Base-by-base conservation (phyloP, 1,284 basidiomycete species). In the Puccinia triticina region DNA sequence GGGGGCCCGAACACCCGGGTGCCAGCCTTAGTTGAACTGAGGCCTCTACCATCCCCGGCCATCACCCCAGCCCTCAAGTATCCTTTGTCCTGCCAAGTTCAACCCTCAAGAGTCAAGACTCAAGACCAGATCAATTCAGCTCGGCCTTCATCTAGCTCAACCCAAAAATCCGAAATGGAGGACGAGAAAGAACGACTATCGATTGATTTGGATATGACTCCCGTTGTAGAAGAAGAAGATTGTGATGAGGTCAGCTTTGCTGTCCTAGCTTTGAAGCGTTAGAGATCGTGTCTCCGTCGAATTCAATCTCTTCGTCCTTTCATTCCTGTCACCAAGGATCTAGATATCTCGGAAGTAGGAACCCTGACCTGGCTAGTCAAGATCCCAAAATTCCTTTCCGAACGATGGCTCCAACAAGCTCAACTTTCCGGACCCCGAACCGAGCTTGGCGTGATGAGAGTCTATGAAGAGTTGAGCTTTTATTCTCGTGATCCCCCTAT, bases 321-420 rank as follows among this genome's bases (percentile, higher is more conserved):
- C 59, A 1, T 50, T 23, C 29, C 18, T 11, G 26, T 40, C 21
- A 48, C 29, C 32, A 43, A 81, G 79, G 79, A 81, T 74, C 71
- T 81, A 10, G 79, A 81, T 29, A 37, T 81, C 8, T n/a, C 57
- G 14, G 14, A 50, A 29, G 43, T 29, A 40, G 46, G 61, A 48
- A 26, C 53, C 23, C 12, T 55, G 37, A 81, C 71, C 43, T 81
- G 79, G 79, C 55, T 81, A 23, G 79, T 81, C 71, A 81, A 81
- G 67, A 71, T 81, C n/a, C 79, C 79, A 23, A 81, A 81, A 67
- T 81, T 81, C 46, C 67, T 81, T 29, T 59, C 79, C 32, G 79
- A 81, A 74, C 79, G 79, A 74, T 81, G 79, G 79, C 69, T 50
- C 37, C 55, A 74, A 53, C 79, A 81, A 43, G 79, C 79, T 12